A percentile compares a stretch with the other conserved stretches of the same genome.
Evolutionary conservation across 2,329 filamentous ascomycete species (phyloP).

Genomic region (Boeremia lycopersici): DNA sequence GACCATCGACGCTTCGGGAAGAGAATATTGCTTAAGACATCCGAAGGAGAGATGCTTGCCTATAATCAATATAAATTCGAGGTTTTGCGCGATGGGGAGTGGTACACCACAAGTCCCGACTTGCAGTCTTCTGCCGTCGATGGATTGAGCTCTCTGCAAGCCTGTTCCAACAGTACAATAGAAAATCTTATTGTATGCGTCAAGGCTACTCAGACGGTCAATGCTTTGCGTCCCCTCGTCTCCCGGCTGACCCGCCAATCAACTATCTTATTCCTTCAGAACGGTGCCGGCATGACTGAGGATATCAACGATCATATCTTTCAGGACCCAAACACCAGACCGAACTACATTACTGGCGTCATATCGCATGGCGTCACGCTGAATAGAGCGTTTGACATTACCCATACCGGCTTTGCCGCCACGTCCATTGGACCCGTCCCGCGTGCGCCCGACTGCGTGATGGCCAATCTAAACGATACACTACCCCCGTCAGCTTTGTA

Average conservation of each 20-base stretch:
- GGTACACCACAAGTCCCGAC: neutral
- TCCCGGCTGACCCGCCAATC: constrained; percentile 69
- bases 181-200: constrained; percentile 16
- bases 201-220: constrained; percentile 17
- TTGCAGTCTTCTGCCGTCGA: neutral
- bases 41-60: constrained; percentile 1
- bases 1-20: constrained; percentile 1
- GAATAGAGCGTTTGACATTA: constrained; percentile 56
- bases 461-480: constrained; percentile 23
- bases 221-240: constrained; percentile 9
- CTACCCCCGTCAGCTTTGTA: constrained; percentile 59
- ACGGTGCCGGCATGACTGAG: constrained; percentile 84
- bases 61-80: constrained; percentile 4
- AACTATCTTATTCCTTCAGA: constrained; percentile 76
- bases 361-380: constrained; percentile 64
- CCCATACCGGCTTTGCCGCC: constrained; percentile 64
- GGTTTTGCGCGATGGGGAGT: too few relatives aligned
- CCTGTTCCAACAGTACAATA: neutral
- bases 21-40: constrained; percentile 3
- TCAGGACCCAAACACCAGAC: constrained; percentile 65
- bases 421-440: constrained; percentile 56
- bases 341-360: constrained; percentile 77
- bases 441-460: neutral
- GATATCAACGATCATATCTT: constrained; percentile 75
- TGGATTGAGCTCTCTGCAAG: too few relatives aligned